Conservation (phyloP, 345 rosid species). For the Hibiscus syriacus region DNA sequence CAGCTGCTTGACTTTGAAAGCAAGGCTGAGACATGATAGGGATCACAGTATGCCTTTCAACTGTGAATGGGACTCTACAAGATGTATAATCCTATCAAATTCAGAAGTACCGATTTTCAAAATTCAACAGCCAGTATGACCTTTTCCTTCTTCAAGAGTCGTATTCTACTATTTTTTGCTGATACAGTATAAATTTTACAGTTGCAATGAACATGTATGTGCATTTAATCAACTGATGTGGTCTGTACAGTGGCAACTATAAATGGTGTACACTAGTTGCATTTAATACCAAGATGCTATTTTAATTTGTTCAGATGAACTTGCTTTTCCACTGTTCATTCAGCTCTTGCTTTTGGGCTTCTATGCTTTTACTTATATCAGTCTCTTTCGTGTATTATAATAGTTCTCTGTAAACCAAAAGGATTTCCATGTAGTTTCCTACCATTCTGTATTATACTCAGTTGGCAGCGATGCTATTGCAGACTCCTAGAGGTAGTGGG, state of each 20-base stretch:
- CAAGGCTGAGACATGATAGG: neutral
- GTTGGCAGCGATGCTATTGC: no score
- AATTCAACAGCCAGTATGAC: conserved; percentile 5
- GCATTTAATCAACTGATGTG: neutral
- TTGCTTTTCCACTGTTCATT: neutral
- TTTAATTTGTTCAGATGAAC: neutral
- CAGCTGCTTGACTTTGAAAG: conserved; percentile 44
- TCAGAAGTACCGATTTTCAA: neutral
- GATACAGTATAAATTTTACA: neutral
- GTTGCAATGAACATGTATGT: conserved; percentile 3
- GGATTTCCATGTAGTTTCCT: neutral
- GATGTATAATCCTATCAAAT: neutral
- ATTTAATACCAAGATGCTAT: neutral
- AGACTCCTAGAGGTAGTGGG: no score
- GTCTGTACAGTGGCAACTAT: conserved; percentile 8
- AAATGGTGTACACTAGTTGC: neutral
- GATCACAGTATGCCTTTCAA: neutral
- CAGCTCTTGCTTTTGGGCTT: neutral
- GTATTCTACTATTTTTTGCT: neutral
- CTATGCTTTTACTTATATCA: neutral
- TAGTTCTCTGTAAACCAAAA: neutral
- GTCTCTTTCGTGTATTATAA: neutral
- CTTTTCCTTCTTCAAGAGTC: conserved; percentile 4
- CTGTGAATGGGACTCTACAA: neutral
- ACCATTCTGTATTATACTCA: neutral